Evolutionary conservation across 2,329 filamentous ascomycete species (phyloP).

Genomic region (Pseudonectria foliicola): DNA sequence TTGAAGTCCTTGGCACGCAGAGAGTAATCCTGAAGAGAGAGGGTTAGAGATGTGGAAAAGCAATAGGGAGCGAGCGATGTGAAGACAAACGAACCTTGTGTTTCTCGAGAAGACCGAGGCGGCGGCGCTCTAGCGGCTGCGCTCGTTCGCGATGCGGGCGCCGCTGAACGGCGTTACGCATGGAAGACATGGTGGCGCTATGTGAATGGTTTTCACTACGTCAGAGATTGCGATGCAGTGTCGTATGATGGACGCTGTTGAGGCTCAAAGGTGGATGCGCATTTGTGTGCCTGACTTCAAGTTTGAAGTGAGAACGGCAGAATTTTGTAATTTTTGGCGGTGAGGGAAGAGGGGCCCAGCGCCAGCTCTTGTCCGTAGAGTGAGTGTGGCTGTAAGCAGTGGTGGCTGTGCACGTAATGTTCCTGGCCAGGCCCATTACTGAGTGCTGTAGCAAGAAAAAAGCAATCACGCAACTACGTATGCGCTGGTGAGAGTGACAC

Average conservation of each 20-base stretch:
- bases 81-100: slow-evolving; percentile 64
- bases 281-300: slow-evolving; percentile 3
- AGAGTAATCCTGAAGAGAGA: slow-evolving; percentile 48
- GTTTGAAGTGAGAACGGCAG: slow-evolving; percentile 19
- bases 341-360: slow-evolving; percentile 15
- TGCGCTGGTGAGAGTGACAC: no score
- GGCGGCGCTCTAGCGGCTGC: slow-evolving; percentile 74
- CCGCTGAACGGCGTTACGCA: slow-evolving; percentile 62
- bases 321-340: slow-evolving; percentile 33
- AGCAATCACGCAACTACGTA: no score
- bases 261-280: not conserved
- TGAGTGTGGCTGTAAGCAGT: no score
- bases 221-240: no score
- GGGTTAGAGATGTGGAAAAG: slow-evolving; percentile 3
- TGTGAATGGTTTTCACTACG: not conserved
- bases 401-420: no score
- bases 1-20: slow-evolving; percentile 60
- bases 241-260: not conserved
- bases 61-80: slow-evolving; percentile 3
- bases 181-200: slow-evolving; percentile 42
- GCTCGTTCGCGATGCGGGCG: slow-evolving; percentile 86
- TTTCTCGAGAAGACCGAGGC: slow-evolving; percentile 91
- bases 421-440: no score
- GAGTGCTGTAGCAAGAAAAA: no score
- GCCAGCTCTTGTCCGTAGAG: no score